phyloP scores from a whole-genome alignment of 2,329 filamentous ascomycete genomes.

The Ploettnerulaceae sp. region DNA sequence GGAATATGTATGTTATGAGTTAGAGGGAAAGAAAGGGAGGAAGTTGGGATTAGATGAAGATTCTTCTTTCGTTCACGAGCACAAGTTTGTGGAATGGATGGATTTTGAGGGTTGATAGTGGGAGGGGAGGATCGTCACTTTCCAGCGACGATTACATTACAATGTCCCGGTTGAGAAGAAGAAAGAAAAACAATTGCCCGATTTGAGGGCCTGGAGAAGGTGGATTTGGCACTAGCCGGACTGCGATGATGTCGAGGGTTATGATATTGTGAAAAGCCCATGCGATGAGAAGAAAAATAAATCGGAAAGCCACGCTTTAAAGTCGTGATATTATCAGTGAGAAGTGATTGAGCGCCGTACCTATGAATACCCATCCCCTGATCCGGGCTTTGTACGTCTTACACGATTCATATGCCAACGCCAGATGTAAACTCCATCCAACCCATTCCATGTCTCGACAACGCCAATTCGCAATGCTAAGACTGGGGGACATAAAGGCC shows the following conservation, averaged over 20 bases:
- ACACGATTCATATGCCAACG: not conserved
- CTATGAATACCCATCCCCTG: not conserved
- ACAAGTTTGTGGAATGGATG: no score
- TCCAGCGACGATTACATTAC: not conserved
- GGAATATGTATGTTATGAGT: not conserved
- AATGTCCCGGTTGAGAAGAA: no score
- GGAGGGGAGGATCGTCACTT: no score
- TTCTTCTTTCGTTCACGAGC: no score
- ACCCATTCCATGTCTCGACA: not conserved
- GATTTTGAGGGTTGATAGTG: no score
- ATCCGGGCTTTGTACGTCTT: not conserved
- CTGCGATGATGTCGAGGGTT: constrained; percentile 8
- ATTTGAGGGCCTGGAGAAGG: not conserved
- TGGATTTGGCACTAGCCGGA: not conserved
- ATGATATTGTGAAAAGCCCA: no score
- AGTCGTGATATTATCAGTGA: not conserved
- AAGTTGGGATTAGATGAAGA: not conserved
- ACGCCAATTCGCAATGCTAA: constrained; percentile 7
- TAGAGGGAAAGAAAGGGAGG: not conserved
- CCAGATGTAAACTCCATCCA: not conserved
- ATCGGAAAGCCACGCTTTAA: not conserved
- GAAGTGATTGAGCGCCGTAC: not conserved
- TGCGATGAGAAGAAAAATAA: no score
- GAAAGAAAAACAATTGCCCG: not conserved
- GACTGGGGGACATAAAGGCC: constrained; percentile 60